Evolutionary conservation across 2,329 filamentous ascomycete species (phyloP).

Genomic region (Hyphodiscus sp.): DNA sequence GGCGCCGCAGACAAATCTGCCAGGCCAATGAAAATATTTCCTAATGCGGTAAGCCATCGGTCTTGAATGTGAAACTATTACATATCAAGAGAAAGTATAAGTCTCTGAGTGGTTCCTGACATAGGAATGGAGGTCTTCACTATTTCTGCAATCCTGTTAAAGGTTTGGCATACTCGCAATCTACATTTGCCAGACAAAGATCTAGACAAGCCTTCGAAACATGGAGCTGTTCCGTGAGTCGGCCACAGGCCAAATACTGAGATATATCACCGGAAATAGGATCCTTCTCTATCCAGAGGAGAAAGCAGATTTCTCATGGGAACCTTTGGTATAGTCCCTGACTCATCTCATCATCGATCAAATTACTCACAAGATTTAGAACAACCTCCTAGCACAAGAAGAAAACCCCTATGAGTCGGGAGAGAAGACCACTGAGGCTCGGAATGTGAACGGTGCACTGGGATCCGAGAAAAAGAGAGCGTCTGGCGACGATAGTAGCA

Average conservation of each 20-base stretch:
- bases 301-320: constrained; percentile 7
- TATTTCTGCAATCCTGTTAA: no score
- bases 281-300: constrained; percentile 13
- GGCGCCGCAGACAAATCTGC: no score
- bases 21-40: no score
- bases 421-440: not conserved
- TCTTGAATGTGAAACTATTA: not conserved
- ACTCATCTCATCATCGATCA: not conserved
- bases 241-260: constrained; percentile 8
- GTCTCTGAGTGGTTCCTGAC: not conserved
- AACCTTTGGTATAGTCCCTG: constrained; percentile 4
- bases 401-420: not conserved
- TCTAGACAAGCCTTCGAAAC: not conserved
- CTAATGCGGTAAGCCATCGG: no score
- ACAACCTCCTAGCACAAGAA: constrained; percentile 8
- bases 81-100: not conserved
- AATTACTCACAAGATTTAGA: constrained; percentile 3
- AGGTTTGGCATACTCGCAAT: not conserved
- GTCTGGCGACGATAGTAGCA: no score
- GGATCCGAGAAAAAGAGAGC: no score
- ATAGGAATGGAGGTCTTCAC: not conserved
- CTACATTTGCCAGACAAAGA: not conserved
- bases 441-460: no score
- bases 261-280: constrained; percentile 12
- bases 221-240: constrained; percentile 13